phyloP scores from a whole-genome alignment of 352 stramenopile genomes.

The Pythium utonaiense region DNA sequence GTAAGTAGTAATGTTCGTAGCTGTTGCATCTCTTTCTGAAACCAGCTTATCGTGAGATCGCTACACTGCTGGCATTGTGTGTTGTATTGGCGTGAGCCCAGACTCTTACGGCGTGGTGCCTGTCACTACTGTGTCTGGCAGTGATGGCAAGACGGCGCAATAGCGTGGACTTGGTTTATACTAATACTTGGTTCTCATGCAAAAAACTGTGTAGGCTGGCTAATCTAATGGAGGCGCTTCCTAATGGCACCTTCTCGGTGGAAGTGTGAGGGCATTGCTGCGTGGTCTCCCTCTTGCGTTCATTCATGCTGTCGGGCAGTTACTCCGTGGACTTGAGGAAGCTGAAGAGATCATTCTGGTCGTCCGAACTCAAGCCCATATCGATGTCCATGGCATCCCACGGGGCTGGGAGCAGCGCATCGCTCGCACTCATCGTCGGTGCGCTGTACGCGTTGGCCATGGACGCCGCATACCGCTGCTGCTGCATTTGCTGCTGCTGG shows the following conservation, averaged over 20 bases:
- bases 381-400: constrained; percentile 27
- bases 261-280: no score
- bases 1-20: no score
- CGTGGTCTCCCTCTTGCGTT: no score
- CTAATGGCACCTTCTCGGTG: background rate
- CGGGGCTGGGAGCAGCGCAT: constrained; percentile 8
- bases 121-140: background rate
- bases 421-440: background rate
- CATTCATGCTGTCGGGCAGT: background rate
- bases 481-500: constrained; percentile 8
- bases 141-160: background rate
- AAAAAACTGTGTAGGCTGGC: background rate
- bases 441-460: background rate
- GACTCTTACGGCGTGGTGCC: background rate
- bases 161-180: background rate
- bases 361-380: constrained; percentile 17
- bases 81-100: no score
- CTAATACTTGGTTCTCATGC: background rate
- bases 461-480: constrained; percentile 6
- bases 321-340: constrained; percentile 27
- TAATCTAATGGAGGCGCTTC: background rate
- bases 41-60: no score
- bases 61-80: no score
- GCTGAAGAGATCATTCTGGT: constrained; percentile 26
- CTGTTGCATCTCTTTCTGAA: no score